Evolutionary conservation across 208 protist species (phyloP).

Genomic region (Crithidia bombi): DNA sequence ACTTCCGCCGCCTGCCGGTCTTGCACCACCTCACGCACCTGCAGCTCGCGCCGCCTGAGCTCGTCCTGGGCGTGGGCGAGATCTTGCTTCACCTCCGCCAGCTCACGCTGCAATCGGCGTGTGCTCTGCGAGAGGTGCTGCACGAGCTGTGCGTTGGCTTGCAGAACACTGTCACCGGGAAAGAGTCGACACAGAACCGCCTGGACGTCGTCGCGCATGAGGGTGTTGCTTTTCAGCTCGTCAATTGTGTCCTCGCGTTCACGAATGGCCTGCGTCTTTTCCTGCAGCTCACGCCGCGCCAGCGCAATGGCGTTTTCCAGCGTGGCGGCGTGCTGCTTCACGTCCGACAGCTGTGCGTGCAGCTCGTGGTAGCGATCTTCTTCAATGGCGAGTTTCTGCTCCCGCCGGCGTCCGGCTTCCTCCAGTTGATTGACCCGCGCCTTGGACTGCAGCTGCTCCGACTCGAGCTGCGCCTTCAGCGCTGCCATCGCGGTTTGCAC

Average conservation of each 20-base stretch:
- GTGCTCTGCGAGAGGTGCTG: conserved; percentile 13
- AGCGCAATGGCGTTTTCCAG: conserved; percentile 28
- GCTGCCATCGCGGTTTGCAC: conserved; percentile 20
- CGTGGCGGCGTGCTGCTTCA: conserved; percentile 18
- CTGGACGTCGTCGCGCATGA: conserved; percentile 52
- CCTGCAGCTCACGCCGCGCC: conserved; percentile 16
- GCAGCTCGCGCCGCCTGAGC: conserved; percentile 19
- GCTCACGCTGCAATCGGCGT: conserved; percentile 25
- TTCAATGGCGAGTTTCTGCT: conserved; percentile 20
- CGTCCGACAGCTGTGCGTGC: conserved; percentile 15
- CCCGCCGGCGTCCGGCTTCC: conserved; percentile 7
- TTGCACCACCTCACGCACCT: conserved; percentile 43
- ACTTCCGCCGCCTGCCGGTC: conserved; percentile 58
- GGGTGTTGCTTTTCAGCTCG: conserved; percentile 36
- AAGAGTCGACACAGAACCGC: conserved; percentile 58
- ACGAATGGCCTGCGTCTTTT: conserved; percentile 8
- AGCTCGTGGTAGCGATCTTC: conserved; percentile 19
- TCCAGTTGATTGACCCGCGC: conserved; percentile 17
- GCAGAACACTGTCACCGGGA: conserved; percentile 55
- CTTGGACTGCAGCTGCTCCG: conserved; percentile 12
- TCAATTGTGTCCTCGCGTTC: conserved; percentile 18
- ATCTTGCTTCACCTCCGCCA: conserved; percentile 29
- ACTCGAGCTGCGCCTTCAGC: conserved; percentile 32
- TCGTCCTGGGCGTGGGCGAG: conserved; percentile 29
- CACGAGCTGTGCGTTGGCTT: conserved; percentile 36